Percentiles rank a stretch among this genome's conserved stretches.
These are phyloP conservation scores for Aspergillus funiculosus DNA, from an alignment of 495 filamentous ascomycete species.

Conservation along the genomic window DNA sequence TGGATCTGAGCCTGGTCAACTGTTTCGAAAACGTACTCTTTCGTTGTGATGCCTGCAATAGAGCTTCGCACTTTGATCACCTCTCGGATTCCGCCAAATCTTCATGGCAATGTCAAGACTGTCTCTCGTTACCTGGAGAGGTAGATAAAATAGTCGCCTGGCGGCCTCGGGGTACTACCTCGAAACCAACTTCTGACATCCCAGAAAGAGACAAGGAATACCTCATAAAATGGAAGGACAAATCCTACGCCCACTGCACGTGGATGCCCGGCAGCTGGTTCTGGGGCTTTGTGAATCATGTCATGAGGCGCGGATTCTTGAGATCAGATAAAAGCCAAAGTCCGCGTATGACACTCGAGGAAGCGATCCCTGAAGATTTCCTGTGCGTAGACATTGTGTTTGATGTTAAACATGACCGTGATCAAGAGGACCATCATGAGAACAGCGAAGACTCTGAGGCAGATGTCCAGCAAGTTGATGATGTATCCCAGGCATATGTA, in stretches of 20 bases:
- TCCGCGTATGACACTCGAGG: constrained; percentile 64
- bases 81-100: constrained; percentile 36
- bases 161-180: constrained; percentile 55
- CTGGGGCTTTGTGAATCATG: constrained; percentile 58
- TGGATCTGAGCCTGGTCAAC: constrained; percentile 62
- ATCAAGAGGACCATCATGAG: constrained; percentile 37
- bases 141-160: constrained; percentile 76
- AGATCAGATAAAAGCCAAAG: constrained; percentile 57
- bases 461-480: constrained; percentile 60
- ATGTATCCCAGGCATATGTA: constrained; percentile 66
- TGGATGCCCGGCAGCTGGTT: constrained; percentile 93
- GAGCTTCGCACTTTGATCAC: constrained; percentile 80
- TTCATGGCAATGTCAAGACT: constrained; percentile 72
- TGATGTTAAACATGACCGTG: constrained; percentile 59
- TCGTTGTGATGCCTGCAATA: constrained; percentile 68
- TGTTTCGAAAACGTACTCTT: constrained; percentile 72
- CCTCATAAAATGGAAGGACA: constrained; percentile 76
- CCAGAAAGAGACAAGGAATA: constrained; percentile 77
- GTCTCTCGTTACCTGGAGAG: constrained; percentile 51
- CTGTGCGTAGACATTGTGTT: constrained; percentile 84
- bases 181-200: constrained; percentile 46
- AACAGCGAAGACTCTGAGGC: constrained; percentile 49
- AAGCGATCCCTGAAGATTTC: constrained; percentile 80
- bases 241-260: constrained; percentile 68
- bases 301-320: constrained; percentile 69